These are phyloP conservation scores for Acephala macrosclerotiorum DNA, from an alignment of 2,329 filamentous ascomycete genomes.

Conservation along the genomic window DNA sequence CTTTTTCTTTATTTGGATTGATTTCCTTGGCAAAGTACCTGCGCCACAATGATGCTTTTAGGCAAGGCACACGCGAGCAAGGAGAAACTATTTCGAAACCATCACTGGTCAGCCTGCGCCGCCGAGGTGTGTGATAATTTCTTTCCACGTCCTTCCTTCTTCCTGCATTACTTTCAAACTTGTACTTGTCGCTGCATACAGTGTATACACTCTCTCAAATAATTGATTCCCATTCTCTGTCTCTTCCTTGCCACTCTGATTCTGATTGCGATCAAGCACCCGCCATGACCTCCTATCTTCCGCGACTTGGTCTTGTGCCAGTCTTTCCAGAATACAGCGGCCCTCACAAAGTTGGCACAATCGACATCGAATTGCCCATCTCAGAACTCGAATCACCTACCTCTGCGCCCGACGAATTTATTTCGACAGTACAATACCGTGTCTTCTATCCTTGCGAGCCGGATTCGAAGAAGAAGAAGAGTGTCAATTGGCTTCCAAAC, in stretches of 20 bases:
- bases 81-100: conserved; percentile 1
- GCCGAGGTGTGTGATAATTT: conserved; percentile 9
- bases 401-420: conserved; percentile 59
- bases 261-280: not conserved
- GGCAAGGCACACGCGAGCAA: not conserved
- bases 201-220: not conserved
- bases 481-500: conserved; percentile 77
- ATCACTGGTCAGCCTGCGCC: not conserved
- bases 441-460: conserved; percentile 79
- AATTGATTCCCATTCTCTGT: not conserved
- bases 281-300: conserved; percentile 44
- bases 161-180: not conserved
- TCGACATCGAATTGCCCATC: conserved; percentile 82
- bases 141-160: not conserved
- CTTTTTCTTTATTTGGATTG: not conserved
- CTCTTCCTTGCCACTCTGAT: not conserved
- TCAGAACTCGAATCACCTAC: conserved; percentile 63
- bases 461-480: conserved; percentile 54
- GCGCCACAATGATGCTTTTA: conserved; percentile 6
- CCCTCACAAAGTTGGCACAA: conserved; percentile 78
- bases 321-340: conserved; percentile 79
- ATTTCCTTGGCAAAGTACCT: not conserved
- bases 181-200: not conserved
- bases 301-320: conserved; percentile 71
- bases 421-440: conserved; percentile 80